Conservation (phyloP, 805 yeast species). For the Zygosaccharomyces bailii region DNA sequence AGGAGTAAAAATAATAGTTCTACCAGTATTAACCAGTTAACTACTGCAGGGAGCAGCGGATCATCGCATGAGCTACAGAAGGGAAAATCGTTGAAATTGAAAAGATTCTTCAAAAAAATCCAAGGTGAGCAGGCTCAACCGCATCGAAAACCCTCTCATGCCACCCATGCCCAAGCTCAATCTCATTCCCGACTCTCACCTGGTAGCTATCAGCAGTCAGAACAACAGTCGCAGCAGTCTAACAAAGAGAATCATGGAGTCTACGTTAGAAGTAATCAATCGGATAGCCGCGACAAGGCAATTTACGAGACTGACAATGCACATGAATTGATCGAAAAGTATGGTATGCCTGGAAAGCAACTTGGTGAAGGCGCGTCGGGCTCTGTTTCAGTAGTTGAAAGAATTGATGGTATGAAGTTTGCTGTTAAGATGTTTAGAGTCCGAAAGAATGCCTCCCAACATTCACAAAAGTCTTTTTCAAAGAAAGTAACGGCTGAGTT, state of each 20-base stretch:
- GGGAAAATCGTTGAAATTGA: constrained; percentile 36
- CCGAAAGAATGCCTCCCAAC: constrained; percentile 37
- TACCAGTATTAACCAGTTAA: constrained; percentile 11
- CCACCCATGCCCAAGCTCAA: no score
- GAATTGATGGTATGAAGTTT: constrained; percentile 58
- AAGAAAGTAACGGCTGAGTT: constrained; percentile 80
- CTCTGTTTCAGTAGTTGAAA: constrained; percentile 74
- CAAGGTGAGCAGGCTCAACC: constrained; percentile 16
- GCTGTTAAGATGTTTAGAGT: constrained; percentile 87
- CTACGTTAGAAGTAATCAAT: constrained; percentile 14
- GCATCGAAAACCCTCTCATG: constrained; percentile 2
- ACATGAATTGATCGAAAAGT: constrained; percentile 50
- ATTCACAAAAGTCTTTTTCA: constrained; percentile 52
- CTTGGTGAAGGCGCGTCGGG: constrained; percentile 96
- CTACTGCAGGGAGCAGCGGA: constrained; percentile 4
- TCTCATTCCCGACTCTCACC: no score
- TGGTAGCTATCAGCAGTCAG: constrained; percentile 5
- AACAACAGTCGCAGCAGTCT: neutral
- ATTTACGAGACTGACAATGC: constrained; percentile 41
- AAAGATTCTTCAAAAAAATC: constrained; percentile 50
- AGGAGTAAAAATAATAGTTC: constrained; percentile 9
- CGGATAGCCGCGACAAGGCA: constrained; percentile 27
- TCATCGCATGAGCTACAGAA: constrained; percentile 8
- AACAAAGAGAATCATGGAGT: constrained; percentile 11
- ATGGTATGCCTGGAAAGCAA: constrained; percentile 69